These are phyloP conservation scores for Vaccinium corymbosum DNA, from an alignment of 148 eudicot genomes.

Conservation along the genomic window DNA sequence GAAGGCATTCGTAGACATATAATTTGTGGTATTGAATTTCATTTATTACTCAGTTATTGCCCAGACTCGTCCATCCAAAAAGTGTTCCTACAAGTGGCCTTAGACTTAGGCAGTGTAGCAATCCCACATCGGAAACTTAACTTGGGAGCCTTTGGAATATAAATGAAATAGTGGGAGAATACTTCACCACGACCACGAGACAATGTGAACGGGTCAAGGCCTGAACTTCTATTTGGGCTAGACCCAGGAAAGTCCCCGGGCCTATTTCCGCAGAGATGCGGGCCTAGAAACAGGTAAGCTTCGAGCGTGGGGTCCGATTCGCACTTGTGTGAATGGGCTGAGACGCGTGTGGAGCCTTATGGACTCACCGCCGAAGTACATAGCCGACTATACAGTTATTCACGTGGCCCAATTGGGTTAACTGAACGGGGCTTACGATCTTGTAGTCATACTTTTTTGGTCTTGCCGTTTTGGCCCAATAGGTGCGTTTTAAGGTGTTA, in stretches of 20 bases:
- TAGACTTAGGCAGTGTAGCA: too few species aligned
- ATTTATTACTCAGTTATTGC: too few species aligned
- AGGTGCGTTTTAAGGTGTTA: too few species aligned
- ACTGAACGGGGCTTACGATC: slow-evolving; percentile 50
- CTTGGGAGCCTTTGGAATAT: too few species aligned
- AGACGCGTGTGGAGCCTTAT: slow-evolving; percentile 37
- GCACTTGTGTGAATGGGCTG: slow-evolving; percentile 1
- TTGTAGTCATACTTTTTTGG: slow-evolving; percentile 15
- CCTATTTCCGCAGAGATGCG: not conserved
- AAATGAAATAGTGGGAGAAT: too few species aligned
- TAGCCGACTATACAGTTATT: slow-evolving; percentile 42
- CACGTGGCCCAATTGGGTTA: slow-evolving; percentile 29
- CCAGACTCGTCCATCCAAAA: too few species aligned
- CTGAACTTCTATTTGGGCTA: not conserved
- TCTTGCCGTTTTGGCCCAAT: too few species aligned
- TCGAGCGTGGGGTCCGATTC: not conserved
- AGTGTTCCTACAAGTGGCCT: too few species aligned
- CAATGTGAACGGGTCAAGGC: not conserved
- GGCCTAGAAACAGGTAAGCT: not conserved
- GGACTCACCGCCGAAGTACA: slow-evolving; percentile 8
- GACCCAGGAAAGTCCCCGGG: not conserved
- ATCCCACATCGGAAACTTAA: too few species aligned
- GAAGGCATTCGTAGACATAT: too few species aligned
- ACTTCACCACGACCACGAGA: not conserved
- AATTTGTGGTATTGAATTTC: too few species aligned